Percentiles rank a stretch among this genome's conserved stretches.
Conservation (phyloP, 305 asterid genomes). For the Solanum hybrid region DNA sequence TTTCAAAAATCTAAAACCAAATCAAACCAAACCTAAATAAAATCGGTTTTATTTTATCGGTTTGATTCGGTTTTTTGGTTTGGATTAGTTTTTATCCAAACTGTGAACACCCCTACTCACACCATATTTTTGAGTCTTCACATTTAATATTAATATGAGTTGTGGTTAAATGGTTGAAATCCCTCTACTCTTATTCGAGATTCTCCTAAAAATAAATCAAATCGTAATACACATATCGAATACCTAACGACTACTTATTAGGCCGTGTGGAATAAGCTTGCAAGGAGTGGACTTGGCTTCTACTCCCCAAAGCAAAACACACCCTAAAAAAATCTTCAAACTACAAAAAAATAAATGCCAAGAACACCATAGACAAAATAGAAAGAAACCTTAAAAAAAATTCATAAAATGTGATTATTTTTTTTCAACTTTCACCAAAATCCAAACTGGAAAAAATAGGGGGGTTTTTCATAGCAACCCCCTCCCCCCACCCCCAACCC, state of each 20-base stretch:
- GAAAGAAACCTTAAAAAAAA: not conserved
- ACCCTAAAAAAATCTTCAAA: not conserved
- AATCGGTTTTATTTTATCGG: no score
- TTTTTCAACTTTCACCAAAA: not conserved
- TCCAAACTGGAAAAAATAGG: not conserved
- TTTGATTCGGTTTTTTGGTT: no score
- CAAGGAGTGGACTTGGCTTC: not conserved
- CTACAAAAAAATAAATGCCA: not conserved
- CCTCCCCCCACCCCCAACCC: not conserved
- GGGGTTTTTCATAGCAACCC: not conserved
- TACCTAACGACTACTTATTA: not conserved
- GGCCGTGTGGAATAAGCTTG: not conserved
- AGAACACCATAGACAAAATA: not conserved
- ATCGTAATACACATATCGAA: not conserved
- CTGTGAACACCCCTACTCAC: not conserved
- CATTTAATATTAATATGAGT: not conserved
- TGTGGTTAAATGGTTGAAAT: fast-evolving
- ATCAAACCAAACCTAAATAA: no score
- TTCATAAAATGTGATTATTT: not conserved
- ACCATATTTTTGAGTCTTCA: not conserved
- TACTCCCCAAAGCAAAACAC: not conserved
- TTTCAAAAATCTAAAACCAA: no score
- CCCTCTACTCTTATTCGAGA: fast-evolving
- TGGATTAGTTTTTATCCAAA: no score
- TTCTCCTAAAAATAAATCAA: not conserved